Evolutionary conservation across 495 filamentous ascomycete genomes (phyloP).

Genomic region (Astrocystis sublimbata): DNA sequence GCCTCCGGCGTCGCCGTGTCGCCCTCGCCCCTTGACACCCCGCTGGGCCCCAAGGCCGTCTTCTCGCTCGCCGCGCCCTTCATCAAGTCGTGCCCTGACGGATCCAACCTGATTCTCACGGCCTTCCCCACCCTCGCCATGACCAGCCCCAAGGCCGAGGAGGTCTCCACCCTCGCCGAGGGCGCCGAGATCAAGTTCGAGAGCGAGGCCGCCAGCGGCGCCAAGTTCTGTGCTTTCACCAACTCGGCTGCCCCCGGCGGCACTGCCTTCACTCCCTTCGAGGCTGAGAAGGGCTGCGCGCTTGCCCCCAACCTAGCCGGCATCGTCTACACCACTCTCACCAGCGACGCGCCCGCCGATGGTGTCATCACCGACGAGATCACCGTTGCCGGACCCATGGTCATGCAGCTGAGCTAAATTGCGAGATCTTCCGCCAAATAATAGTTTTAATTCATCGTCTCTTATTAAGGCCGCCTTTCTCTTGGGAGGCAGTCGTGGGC

Average conservation of each 20-base stretch:
- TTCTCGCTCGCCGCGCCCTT: conserved; percentile 67
- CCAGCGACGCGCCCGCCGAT: conserved; percentile 42
- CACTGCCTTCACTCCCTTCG: conserved; percentile 54
- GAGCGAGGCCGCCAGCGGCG: conserved; percentile 43
- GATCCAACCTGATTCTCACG: conserved; percentile 56
- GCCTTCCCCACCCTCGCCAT: conserved; percentile 60
- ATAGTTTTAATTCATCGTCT: conserved; percentile 18
- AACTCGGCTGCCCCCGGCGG: conserved; percentile 53
- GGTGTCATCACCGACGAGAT: conserved; percentile 52
- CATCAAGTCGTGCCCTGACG: conserved; percentile 60
- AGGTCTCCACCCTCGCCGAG: conserved; percentile 46
- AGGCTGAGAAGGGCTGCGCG: conserved; percentile 46
- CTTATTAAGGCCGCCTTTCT: conserved; percentile 1
- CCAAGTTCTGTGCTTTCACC: conserved; percentile 59
- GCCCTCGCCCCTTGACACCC: conserved; percentile 61
- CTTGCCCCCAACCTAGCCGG: conserved; percentile 55
- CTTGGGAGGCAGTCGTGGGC: conserved; percentile 11
- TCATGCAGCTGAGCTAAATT: conserved; percentile 52
- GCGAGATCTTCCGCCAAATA: background rate
- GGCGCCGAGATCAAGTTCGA: conserved; percentile 43
- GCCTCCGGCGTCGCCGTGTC: conserved; percentile 49
- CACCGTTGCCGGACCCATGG: conserved; percentile 54
- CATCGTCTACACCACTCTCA: conserved; percentile 56
- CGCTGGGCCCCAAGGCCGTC: conserved; percentile 57
- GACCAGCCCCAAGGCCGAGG: conserved; percentile 41